Evolutionary conservation across 2,329 filamentous ascomycete genomes (phyloP).

Genomic region (Cordyceps militaris): DNA sequence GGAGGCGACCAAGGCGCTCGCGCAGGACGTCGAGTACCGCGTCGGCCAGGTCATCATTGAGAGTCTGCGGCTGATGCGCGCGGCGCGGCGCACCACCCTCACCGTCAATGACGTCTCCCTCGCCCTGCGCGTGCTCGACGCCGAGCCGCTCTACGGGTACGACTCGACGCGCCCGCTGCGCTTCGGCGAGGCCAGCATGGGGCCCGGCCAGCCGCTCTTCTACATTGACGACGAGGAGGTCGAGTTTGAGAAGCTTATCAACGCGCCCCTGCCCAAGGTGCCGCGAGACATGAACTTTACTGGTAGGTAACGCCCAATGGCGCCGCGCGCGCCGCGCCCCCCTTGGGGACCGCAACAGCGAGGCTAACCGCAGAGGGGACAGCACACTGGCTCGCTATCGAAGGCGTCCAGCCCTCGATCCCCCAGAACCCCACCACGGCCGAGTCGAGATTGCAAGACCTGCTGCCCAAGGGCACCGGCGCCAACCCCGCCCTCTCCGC

Average conservation of each 20-base stretch:
- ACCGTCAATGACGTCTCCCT: conserved; percentile 85
- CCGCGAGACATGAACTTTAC: conserved; percentile 90
- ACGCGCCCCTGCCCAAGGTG: conserved; percentile 89
- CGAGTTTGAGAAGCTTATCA: conserved; percentile 98
- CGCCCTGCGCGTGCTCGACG: conserved; percentile 77
- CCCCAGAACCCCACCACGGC: conserved; percentile 89
- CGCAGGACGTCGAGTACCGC: conserved; percentile 92
- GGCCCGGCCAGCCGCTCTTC: conserved; percentile 88
- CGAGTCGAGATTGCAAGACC: conserved; percentile 75
- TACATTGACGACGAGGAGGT: conserved; percentile 98
- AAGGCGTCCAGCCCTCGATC: conserved; percentile 94
- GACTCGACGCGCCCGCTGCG: conserved; percentile 82
- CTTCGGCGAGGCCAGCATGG: conserved; percentile 89
- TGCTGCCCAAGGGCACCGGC: conserved; percentile 82
- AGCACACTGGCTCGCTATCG: conserved; percentile 97
- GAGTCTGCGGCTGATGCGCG: conserved; percentile 92
- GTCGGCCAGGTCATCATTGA: conserved; percentile 91
- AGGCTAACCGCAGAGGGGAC: conserved; percentile 17
- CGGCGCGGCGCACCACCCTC: conserved; percentile 76
- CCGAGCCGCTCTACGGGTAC: conserved; percentile 94
- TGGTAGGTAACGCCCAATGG: conserved; percentile 49
- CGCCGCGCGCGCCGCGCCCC: too few species aligned
- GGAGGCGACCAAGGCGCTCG: conserved; percentile 78
- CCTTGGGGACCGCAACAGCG: too few species aligned
- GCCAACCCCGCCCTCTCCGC: conserved; percentile 76